These are phyloP conservation scores for Chrysanthemum lavandulifolium DNA, from an alignment of 129 eudicot species.

Conservation along the genomic window DNA sequence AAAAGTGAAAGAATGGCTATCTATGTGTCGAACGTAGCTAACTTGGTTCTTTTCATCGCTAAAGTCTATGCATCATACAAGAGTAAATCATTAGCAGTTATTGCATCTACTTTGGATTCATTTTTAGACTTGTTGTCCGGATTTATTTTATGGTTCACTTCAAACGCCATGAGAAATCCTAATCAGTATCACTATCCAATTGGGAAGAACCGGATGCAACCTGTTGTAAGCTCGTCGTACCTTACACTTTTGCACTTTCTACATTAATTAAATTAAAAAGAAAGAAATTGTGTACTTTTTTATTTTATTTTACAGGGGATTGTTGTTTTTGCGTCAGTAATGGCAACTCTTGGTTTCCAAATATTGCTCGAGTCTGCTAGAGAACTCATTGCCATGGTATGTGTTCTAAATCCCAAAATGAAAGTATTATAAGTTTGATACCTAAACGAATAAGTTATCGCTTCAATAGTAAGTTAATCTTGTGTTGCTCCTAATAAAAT, in stretches of 20 bases:
- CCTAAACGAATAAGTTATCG: too few relatives aligned
- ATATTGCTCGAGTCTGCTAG: conserved; percentile 72
- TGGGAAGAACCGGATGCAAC: conserved; percentile 96
- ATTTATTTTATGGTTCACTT: conserved; percentile 88
- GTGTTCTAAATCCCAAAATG: not conserved
- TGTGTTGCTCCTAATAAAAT: not conserved
- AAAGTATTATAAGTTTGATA: too few relatives aligned
- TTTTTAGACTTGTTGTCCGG: conserved; percentile 83
- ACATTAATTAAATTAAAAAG: not conserved
- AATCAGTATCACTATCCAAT: conserved; percentile 84
- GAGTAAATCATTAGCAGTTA: conserved; percentile 90
- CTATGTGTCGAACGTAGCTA: conserved; percentile 62
- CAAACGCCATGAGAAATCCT: conserved; percentile 82
- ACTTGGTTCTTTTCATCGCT: conserved; percentile 69
- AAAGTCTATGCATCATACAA: conserved; percentile 76
- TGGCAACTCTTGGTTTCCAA: conserved; percentile 94
- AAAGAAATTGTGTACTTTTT: too few relatives aligned
- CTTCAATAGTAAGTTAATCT: too few relatives aligned
- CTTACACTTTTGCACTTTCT: not conserved
- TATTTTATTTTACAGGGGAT: conserved; percentile 53
- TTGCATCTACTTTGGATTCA: conserved; percentile 89
- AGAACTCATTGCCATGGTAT: conserved; percentile 58
- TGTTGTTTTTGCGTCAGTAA: conserved; percentile 84
- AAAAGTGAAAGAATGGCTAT: conserved; percentile 71
- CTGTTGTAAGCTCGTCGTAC: conserved; percentile 55